Evolutionary conservation across 495 filamentous ascomycete species (phyloP).

Genomic region (Sabuloglossum arenarium): DNA sequence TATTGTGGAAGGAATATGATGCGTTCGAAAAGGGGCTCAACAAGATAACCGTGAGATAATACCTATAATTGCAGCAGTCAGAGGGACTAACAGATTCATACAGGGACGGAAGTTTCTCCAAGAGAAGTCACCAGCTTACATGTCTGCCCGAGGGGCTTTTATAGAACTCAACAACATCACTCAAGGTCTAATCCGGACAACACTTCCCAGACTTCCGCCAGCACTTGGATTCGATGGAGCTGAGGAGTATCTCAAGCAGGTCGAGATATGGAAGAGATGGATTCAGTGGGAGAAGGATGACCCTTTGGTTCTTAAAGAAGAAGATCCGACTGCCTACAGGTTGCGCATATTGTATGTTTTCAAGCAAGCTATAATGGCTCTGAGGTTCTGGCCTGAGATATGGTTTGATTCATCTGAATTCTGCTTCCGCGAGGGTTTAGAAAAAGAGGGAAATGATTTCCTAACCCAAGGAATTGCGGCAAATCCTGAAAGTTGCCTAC

Average conservation of each 20-base stretch:
- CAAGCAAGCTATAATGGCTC: constrained; percentile 82
- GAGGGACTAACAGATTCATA: constrained; percentile 9
- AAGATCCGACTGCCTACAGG: constrained; percentile 51
- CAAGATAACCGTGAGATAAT: constrained; percentile 48
- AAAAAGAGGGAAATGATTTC: constrained; percentile 51
- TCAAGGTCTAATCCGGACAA: constrained; percentile 52
- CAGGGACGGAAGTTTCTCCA: constrained; percentile 84
- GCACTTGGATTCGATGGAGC: constrained; percentile 72
- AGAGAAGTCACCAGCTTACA: constrained; percentile 75
- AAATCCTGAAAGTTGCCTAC: constrained; percentile 79
- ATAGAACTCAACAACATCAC: constrained; percentile 72
- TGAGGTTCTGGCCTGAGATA: constrained; percentile 82
- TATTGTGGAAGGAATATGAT: constrained; percentile 92
- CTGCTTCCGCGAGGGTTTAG: constrained; percentile 60
- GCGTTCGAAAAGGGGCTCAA: constrained; percentile 83
- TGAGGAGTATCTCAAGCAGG: constrained; percentile 62
- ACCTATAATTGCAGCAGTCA: constrained; percentile 3
- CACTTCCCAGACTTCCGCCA: constrained; percentile 62
- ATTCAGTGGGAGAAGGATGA: constrained; percentile 87
- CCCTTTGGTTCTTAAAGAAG: constrained; percentile 60
- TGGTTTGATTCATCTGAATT: constrained; percentile 94
- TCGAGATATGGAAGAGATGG: constrained; percentile 87
- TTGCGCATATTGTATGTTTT: constrained; percentile 71
- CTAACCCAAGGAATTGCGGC: constrained; percentile 62
- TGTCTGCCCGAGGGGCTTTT: constrained; percentile 76